Evolutionary conservation across 2,329 filamentous ascomycete species (phyloP), one percentile per base, ranked within the genome.

Genomic region (Metarhizium album): DNA sequence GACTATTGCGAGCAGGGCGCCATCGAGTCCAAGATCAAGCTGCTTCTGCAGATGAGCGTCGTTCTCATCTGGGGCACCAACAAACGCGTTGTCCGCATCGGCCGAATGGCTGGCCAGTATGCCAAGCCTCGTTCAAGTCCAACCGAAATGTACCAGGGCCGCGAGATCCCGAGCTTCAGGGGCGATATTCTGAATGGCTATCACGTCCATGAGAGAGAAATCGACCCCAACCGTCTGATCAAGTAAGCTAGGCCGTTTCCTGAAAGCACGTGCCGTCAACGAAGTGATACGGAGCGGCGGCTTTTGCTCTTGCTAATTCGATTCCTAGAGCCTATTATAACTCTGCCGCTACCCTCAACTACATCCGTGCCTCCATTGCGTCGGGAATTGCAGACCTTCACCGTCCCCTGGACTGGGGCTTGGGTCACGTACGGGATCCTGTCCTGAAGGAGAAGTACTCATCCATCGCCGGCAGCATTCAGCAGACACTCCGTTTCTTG

Each of bases 121-220:
- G 93, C 93, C 29, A 98, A 98, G 71, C 93, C 91, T 2, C 77
- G 93, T 51, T 95, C 89, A 3, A 95, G 85, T 59, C 87, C 91
- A 0, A 90, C 82, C 37, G 93, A 98, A 71, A 78, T 82, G 2
- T 73, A 94, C 47, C 74, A 94, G 56, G 90, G 90, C 48, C 80
- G 81, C 53, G 81, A 89, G 62, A 85, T 95, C 50, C 87, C 88
- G 3, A 93, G 87, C 42, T 98, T 97, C 76, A 79, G 93, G 48
- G 93, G 93, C 16, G 93, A 98, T 60, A 97, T 97, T 54, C 76
- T 98, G 56, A 98, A 98, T 64, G 91, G 91, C 24, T 95, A 84
- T 69, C 78, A 82, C 37, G 71, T 82, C 0, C 80, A 84, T n/a
- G 82, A 90, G 56, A 75, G 93, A 51, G 79, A 78, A 38, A 83